Base-by-base conservation (phyloP, 805 yeast genomes). In the Yarrowia porcina region DNA sequence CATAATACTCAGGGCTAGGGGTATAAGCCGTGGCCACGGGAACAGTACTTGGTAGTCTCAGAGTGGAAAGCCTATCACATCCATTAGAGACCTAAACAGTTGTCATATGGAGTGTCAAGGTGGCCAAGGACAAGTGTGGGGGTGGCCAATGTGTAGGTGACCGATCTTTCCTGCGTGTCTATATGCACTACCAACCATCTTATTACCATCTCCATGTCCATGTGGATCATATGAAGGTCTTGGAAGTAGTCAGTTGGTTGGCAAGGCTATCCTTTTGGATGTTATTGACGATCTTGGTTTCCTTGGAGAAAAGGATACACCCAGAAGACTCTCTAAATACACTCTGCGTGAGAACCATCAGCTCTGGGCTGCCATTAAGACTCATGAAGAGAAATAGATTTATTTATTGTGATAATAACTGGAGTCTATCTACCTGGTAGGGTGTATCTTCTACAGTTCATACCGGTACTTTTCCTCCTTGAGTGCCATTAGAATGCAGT, bases 201-300 rank as follows among this genome's bases (percentile, higher is more conserved):
- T 94, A 93, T 73, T 94, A 94, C 71, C 98, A 94, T 71, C 87
- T 94, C 78, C 99, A 94, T 72, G 81, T 94, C 17, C 99, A 94
- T 72, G 86, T 90, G 17, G 96, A 90, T 18, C 87, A 89, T 69
- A 79, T 68, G 83, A 62, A 84, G 90, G 49, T 80, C 81, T 66
- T 84, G 96, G 50, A 80, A 56, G 39, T 39, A 41, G 61, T 30
- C 52, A 44, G 33, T 9, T 45, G 33, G 89, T 69, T 74, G 98
- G 98, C 2, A 88, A 88, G 69, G 96, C 97, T 1, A 79, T 90
- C 20, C 75, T 91, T 27, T 74, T 94, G 45, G 96, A 89, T 65
- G 81, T 91, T 1, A 86, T 94, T 63, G 96, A 89, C 35, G 85
- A 85, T 64, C 75, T 94, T 65, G 74, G 77, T 33, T 74, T 79